Base-by-base conservation (phyloP, 1,284 basidiomycete genomes). In the Leccinum proliferum region DNA sequence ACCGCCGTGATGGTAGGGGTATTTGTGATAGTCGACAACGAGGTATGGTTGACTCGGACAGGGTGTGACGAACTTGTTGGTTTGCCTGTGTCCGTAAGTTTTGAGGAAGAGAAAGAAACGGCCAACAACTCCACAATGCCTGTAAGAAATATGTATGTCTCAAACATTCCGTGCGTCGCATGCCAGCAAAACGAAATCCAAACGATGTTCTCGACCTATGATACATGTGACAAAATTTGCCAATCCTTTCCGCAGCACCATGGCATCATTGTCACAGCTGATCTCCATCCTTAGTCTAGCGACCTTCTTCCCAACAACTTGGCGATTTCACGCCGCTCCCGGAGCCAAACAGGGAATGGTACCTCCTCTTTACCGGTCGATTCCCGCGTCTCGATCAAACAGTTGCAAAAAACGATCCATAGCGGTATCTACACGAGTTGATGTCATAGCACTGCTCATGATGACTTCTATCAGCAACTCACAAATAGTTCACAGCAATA, bases 361-460 rank as follows among this genome's bases (percentile, higher is more conserved):
- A 79, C 73, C 60, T 83, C 76, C 57, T 72, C 78, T 55, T 75
- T 73, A 37, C 77, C 72, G 2, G 37, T 39, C 58, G 75, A 76
- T 66, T 85, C 82, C 63, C 79, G 79, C 72, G 81, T 83, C 76
- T 98, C 96, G 61, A 99, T 86, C 67, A 99, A 79, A 75, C 97
- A 99, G 75, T 97, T 96, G 34, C 97, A 92, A 66, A 99, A 94
- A 7, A 94, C 94, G 68, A 99, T 97, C 93, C 95, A 72, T 98
- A 97, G 64, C 90, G 93, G 76, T 85, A 87, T 65, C 88, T 90
- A 64, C 58, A 55, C 7, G 48, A 18, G 9, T 34, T 7, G 52
- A 52, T 59, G 25, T 21, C 21, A 21, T 21, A 69, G 58, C 55
- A 55, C 5, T 55, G 48, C 46, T 41, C 37, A 7, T 34, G 50